These are phyloP conservation scores for Phialophora verrucosa DNA, from an alignment of 2,329 filamentous ascomycete genomes.

Conservation along the genomic window DNA sequence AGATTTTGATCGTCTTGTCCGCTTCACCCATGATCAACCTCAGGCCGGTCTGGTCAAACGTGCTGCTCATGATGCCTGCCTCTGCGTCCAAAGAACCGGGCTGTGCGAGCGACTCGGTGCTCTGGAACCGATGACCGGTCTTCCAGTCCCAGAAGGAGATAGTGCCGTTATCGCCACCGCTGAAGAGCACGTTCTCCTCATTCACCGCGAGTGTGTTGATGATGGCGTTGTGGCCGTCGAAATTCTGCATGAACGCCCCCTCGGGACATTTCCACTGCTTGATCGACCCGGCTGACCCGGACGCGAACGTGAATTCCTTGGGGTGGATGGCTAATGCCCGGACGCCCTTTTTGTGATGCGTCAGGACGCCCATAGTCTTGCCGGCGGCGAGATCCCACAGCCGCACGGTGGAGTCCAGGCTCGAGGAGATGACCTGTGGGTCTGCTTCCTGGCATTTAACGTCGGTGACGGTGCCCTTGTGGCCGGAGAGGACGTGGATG, in stretches of 20 bases:
- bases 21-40: conserved; percentile 92
- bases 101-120: conserved; percentile 87
- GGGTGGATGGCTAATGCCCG: conserved; percentile 84
- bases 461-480: conserved; percentile 87
- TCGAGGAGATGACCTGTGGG: conserved; percentile 92
- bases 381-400: conserved; percentile 96
- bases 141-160: conserved; percentile 99
- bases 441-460: conserved; percentile 94
- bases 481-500: conserved; percentile 88
- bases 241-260: conserved; percentile 98
- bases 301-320: conserved; percentile 94
- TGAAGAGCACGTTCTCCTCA: conserved; percentile 93
- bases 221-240: conserved; percentile 93
- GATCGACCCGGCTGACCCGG: conserved; percentile 87
- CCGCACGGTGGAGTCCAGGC: conserved; percentile 86
- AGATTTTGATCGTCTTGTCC: conserved; percentile 98
- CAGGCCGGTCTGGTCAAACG: conserved; percentile 86
- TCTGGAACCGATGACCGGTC: conserved; percentile 88
- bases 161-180: conserved; percentile 92
- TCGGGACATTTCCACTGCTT: conserved; percentile 99
- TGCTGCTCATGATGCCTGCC: conserved; percentile 91
- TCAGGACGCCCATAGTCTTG: conserved; percentile 94
- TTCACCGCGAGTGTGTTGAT: conserved; percentile 95
- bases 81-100: conserved; percentile 94
- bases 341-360: conserved; percentile 98